These are phyloP conservation scores for Ophiostoma perfectum DNA, from an alignment of 2,329 filamentous ascomycete genomes.

Conservation along the genomic window DNA sequence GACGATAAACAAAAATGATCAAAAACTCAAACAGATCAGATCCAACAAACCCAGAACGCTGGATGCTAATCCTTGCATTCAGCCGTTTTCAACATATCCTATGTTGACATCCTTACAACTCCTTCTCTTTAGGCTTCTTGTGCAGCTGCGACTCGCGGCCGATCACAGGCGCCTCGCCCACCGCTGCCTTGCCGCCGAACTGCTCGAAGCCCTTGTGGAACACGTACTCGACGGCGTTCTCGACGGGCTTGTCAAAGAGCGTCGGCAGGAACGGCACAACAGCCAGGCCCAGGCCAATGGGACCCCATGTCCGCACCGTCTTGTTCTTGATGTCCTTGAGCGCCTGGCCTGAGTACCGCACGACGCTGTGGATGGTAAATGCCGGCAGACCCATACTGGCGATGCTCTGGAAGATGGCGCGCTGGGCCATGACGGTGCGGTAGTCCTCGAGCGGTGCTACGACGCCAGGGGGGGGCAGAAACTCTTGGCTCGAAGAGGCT, in stretches of 20 bases:
- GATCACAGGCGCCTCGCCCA: conserved; percentile 50
- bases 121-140: conserved; percentile 37
- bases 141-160: conserved; percentile 47
- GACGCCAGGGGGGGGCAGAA: conserved; percentile 33
- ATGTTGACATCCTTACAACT: conserved; percentile 31
- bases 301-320: conserved; percentile 73
- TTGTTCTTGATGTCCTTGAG: conserved; percentile 76
- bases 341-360: conserved; percentile 80
- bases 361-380: conserved; percentile 89
- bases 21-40: not conserved
- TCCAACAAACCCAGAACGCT: not conserved
- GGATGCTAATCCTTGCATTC: not conserved
- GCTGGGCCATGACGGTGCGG: conserved; percentile 81
- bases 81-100: not conserved
- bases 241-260: conserved; percentile 87
- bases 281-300: conserved; percentile 75
- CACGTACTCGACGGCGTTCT: conserved; percentile 81
- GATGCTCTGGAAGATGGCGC: conserved; percentile 82
- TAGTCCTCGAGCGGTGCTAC: conserved; percentile 80
- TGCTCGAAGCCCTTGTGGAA: conserved; percentile 78
- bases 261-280: conserved; percentile 78
- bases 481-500: not conserved
- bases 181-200: conserved; percentile 58
- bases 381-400: conserved; percentile 93
- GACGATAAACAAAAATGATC: too few species aligned